phyloP scores from a whole-genome alignment of 2,329 filamentous ascomycete species.

The Fusarium sarcochroum region DNA sequence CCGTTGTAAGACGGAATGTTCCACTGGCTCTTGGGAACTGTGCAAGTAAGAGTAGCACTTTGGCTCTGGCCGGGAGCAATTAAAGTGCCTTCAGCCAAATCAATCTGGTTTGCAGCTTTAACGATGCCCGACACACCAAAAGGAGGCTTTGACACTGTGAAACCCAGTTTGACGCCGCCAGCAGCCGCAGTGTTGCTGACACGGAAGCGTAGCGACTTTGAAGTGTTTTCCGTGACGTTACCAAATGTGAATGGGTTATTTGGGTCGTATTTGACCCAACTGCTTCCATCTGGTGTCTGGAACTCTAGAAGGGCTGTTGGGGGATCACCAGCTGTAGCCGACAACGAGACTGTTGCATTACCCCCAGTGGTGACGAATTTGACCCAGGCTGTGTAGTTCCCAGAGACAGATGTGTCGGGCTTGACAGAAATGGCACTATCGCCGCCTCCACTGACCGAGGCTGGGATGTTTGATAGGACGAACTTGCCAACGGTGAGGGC shows the following conservation, averaged over 20 bases:
- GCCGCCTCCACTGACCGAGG: slow-evolving; percentile 57
- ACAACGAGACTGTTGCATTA: slow-evolving; percentile 61
- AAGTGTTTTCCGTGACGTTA: slow-evolving; percentile 66
- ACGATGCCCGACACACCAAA: slow-evolving; percentile 69
- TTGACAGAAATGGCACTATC: slow-evolving; percentile 59
- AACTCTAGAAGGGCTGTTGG: slow-evolving; percentile 68
- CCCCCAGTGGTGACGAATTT: slow-evolving; percentile 65
- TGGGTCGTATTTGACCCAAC: slow-evolving; percentile 64
- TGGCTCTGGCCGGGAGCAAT: slow-evolving; percentile 64
- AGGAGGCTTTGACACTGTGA: slow-evolving; percentile 73
- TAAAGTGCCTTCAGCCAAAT: slow-evolving; percentile 69
- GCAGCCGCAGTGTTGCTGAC: slow-evolving; percentile 65
- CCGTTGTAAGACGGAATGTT: slow-evolving; percentile 66
- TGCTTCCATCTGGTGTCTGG: slow-evolving; percentile 63
- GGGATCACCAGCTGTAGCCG: slow-evolving; percentile 63
- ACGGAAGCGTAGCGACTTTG: slow-evolving; percentile 63
- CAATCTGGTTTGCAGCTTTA: slow-evolving; percentile 67
- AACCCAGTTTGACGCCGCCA: slow-evolving; percentile 62
- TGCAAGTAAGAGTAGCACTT: slow-evolving; percentile 67
- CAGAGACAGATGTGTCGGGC: slow-evolving; percentile 62
- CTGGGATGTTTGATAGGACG: slow-evolving; percentile 62
- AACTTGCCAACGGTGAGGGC: slow-evolving; percentile 63
- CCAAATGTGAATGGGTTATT: slow-evolving; percentile 67
- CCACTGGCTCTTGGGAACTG: slow-evolving; percentile 69
- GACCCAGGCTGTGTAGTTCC: slow-evolving; percentile 65